A percentile compares a stretch with the other conserved stretches of the same genome.
These are phyloP conservation scores for Moniliella sp. DNA, from an alignment of 1,284 basidiomycete genomes.

Conservation along the genomic window DNA sequence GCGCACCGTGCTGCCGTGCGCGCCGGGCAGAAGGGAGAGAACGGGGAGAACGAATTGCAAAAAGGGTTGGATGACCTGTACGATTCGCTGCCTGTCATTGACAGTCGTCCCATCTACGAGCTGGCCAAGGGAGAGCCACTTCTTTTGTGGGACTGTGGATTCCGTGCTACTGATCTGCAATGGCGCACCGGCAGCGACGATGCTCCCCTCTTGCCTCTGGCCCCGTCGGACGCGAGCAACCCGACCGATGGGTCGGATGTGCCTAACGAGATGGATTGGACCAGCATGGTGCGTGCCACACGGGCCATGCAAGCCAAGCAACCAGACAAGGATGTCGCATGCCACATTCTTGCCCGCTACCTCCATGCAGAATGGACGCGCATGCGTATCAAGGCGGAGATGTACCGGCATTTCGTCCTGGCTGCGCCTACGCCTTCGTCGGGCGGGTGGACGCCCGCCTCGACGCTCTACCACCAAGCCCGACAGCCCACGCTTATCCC, in stretches of 20 bases:
- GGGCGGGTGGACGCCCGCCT: not conserved
- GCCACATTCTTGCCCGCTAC: too few species aligned
- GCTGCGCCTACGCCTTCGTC: not conserved
- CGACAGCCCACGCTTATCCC: not conserved
- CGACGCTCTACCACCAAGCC: not conserved
- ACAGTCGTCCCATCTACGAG: conserved; percentile 60
- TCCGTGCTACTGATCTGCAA: conserved; percentile 45
- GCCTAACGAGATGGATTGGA: not conserved
- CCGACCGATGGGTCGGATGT: conserved; percentile 1
- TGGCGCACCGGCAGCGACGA: conserved; percentile 51
- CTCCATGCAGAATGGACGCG: conserved; percentile 20
- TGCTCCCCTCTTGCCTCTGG: conserved; percentile 11
- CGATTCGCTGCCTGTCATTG: conserved; percentile 6
- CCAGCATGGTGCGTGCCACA: not conserved
- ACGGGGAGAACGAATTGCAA: too few species aligned
- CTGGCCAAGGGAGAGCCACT: conserved; percentile 80
- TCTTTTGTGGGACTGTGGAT: conserved; percentile 76
- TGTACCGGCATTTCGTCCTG: conserved; percentile 15
- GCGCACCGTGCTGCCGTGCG: too few species aligned
- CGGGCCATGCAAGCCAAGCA: not conserved
- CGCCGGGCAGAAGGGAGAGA: too few species aligned
- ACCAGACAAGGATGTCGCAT: too few species aligned
- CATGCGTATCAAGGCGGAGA: conserved; percentile 11
- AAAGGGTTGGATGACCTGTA: too few species aligned
- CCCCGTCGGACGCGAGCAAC: not conserved